A percentile compares a stretch with the other conserved stretches of the same genome.
phyloP scores from a whole-genome alignment of 2,329 filamentous ascomycete genomes.

The Thyridium curvatum region DNA sequence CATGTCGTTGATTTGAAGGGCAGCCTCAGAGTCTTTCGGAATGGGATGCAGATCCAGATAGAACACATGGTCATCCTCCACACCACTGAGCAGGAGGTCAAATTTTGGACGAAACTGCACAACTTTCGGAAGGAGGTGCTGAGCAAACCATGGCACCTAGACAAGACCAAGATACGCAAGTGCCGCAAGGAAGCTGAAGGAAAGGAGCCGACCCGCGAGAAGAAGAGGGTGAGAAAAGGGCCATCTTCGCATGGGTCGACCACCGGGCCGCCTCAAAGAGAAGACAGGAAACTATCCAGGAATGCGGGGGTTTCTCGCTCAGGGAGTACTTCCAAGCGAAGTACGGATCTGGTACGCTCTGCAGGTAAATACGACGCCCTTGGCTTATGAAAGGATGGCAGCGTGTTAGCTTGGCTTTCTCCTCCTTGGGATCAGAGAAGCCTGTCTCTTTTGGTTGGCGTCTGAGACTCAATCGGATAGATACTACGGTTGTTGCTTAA shows the following conservation, averaged over 20 bases:
- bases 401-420: too few species aligned
- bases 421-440: too few species aligned
- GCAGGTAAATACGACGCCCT: slow-evolving; percentile 23
- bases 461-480: too few species aligned
- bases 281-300: slow-evolving; percentile 4
- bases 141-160: slow-evolving; percentile 47
- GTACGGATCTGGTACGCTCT: slow-evolving; percentile 10
- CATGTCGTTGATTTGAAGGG: slow-evolving; percentile 53
- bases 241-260: too few species aligned
- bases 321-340: slow-evolving; percentile 9
- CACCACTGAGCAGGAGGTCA: slow-evolving; percentile 50
- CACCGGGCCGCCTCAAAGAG: not conserved
- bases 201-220: slow-evolving; percentile 13
- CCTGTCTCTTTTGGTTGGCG: too few species aligned
- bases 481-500: too few species aligned
- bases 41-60: slow-evolving; percentile 42
- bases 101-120: slow-evolving; percentile 50
- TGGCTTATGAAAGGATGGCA: slow-evolving; percentile 18
- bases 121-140: slow-evolving; percentile 46
- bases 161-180: slow-evolving; percentile 37
- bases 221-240: slow-evolving; percentile 7
- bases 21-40: slow-evolving; percentile 37
- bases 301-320: not conserved
- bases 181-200: slow-evolving; percentile 42
- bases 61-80: slow-evolving; percentile 40